Conservation (phyloP, 192 early-diverging fungal genomes). For the Backusella mclennaniae region DNA sequence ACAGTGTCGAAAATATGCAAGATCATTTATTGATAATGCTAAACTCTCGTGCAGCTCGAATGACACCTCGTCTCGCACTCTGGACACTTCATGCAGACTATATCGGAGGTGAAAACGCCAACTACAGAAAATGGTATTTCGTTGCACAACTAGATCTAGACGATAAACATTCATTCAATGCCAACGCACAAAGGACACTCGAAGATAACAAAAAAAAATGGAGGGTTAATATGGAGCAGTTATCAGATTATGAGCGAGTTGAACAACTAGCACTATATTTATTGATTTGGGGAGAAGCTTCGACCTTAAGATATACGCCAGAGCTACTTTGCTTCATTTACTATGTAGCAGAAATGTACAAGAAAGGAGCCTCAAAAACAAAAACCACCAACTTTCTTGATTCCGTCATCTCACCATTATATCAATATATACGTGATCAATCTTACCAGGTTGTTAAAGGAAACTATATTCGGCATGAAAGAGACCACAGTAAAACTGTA, state of each 20-base stretch:
- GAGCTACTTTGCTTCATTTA: constrained; percentile 67
- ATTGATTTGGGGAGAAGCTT: constrained; percentile 66
- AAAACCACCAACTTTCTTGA: constrained; percentile 46
- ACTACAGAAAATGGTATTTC: constrained; percentile 70
- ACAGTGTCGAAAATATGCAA: constrained; percentile 63
- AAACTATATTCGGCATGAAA: constrained; percentile 59
- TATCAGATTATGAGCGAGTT: constrained; percentile 58
- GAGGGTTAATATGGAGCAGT: constrained; percentile 56
- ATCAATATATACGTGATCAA: constrained; percentile 63
- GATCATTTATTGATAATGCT: constrained; percentile 65
- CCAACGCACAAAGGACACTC: constrained; percentile 8
- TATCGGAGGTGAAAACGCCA: constrained; percentile 65
- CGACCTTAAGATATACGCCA: constrained; percentile 60
- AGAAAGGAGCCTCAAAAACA: constrained; percentile 6
- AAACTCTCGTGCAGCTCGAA: constrained; percentile 64
- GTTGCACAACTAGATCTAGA: constrained; percentile 62
- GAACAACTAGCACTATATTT: constrained; percentile 61
- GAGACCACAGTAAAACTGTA: constrained; percentile 62
- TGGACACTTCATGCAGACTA: constrained; percentile 65
- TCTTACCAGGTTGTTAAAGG: constrained; percentile 58
- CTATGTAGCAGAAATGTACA: constrained; percentile 52
- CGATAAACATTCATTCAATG: background rate
- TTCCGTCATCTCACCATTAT: constrained; percentile 58
- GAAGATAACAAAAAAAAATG: constrained; percentile 44
- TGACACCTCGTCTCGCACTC: constrained; percentile 59